Evolutionary conservation across 208 protist genomes (phyloP).

Genomic region (Leptomonas pyrrhocoris): DNA sequence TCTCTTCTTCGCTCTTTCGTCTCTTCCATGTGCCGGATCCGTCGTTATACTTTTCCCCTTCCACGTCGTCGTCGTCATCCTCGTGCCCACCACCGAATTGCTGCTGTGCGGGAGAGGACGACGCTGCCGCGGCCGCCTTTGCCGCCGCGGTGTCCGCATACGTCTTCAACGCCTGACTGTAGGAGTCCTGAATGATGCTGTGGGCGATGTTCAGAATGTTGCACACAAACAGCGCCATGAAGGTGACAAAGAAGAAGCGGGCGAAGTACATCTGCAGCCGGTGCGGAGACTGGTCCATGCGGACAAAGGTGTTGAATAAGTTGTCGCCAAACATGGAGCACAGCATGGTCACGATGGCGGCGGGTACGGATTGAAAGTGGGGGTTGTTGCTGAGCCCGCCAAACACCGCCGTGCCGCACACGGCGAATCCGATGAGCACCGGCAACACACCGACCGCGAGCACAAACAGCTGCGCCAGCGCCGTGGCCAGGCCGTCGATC

Average conservation of each 20-base stretch:
- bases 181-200: conserved; percentile 74
- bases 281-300: conserved; percentile 50
- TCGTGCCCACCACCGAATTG: not conserved
- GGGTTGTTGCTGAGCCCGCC: conserved; percentile 33
- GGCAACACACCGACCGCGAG: conserved; percentile 48
- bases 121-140: not conserved
- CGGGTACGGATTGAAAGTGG: conserved; percentile 42
- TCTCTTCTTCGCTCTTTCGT: not conserved
- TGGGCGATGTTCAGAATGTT: conserved; percentile 65
- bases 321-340: conserved; percentile 68
- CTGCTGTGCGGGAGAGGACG: not conserved
- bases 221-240: conserved; percentile 63
- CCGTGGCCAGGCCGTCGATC: conserved; percentile 48
- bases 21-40: not conserved
- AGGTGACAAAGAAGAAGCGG: conserved; percentile 55
- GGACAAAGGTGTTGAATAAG: conserved; percentile 58
- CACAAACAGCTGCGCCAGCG: conserved; percentile 43
- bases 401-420: conserved; percentile 58
- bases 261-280: conserved; percentile 45
- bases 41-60: not conserved
- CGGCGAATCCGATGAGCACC: conserved; percentile 52
- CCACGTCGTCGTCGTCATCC: not conserved
- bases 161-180: conserved; percentile 42
- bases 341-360: conserved; percentile 48
- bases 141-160: conserved; percentile 9